Conservation (phyloP, 129 eudicot species). For the Tagetes patula region DNA sequence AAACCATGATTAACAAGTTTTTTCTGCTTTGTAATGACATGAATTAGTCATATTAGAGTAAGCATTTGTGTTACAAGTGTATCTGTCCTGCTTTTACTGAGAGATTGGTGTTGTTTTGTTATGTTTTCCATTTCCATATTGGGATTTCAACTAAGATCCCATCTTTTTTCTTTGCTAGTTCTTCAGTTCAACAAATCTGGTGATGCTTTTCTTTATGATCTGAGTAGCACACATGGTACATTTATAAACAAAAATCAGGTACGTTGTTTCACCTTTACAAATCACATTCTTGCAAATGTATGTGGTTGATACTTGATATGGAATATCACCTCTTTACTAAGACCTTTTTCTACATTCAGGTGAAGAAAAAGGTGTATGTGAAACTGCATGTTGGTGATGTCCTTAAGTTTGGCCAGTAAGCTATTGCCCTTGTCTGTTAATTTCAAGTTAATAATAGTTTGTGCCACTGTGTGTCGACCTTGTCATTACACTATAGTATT, state of each 20-base stretch:
- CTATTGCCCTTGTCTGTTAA: conserved; percentile 22
- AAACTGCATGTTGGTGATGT: conserved; percentile 97
- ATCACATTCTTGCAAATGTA: not conserved
- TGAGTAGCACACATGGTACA: conserved; percentile 95
- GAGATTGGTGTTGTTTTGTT: not conserved
- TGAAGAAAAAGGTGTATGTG: conserved; percentile 61
- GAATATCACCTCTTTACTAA: conserved; percentile 18
- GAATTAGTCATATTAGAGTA: not conserved
- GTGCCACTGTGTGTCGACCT: not conserved
- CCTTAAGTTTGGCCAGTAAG: conserved; percentile 97
- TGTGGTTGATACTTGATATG: conserved; percentile 13
- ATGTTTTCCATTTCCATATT: not conserved
- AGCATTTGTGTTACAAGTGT: not conserved
- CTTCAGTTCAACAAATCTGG: conserved; percentile 86
- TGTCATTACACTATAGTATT: not conserved
- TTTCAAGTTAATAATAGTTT: not conserved
- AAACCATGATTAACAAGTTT: conserved; percentile 4
- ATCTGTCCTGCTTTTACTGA: not conserved
- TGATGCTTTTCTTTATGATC: conserved; percentile 80
- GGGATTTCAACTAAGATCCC: conserved; percentile 22
- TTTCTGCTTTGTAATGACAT: conserved; percentile 9
- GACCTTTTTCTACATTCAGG: conserved; percentile 37
- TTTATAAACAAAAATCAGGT: conserved; percentile 91
- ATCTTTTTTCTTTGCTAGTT: conserved; percentile 45
- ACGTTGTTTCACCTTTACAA: conserved; percentile 7